These are phyloP conservation scores for Bocquillonia castaneifolia DNA, from an alignment of 441 rosid genomes.

Conservation along the genomic window DNA sequence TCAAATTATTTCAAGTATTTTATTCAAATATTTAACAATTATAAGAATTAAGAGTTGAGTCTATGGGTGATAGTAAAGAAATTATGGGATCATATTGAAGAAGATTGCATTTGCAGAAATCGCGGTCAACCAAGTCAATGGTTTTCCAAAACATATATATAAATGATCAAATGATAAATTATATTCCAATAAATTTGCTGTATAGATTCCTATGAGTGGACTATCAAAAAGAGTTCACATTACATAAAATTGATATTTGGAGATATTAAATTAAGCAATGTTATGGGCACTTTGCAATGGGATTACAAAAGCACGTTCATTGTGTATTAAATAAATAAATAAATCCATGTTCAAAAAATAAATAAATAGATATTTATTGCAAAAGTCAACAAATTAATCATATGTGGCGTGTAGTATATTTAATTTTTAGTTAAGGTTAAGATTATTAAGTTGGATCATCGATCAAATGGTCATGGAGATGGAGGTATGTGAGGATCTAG, in stretches of 20 bases:
- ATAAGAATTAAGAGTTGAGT: neutral
- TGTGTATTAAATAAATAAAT: too few species aligned
- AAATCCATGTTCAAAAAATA: neutral
- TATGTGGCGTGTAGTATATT: neutral
- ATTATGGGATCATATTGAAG: neutral
- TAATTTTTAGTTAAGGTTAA: neutral
- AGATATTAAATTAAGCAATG: neutral
- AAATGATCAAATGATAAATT: neutral
- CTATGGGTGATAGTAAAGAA: neutral
- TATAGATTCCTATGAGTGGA: neutral
- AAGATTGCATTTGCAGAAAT: neutral
- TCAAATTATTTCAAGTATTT: too few species aligned
- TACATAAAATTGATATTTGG: neutral
- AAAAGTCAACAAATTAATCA: neutral
- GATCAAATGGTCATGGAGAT: slow-evolving; percentile 1
- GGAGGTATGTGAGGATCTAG: neutral
- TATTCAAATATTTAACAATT: neutral
- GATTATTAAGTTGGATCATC: too few species aligned
- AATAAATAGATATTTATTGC: neutral
- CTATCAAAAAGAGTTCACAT: neutral
- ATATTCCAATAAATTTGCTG: neutral
- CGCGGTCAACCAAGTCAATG: slow-evolving; percentile 36
- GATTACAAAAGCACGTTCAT: neutral
- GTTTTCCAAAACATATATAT: neutral
- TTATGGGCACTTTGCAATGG: neutral